phyloP scores from a whole-genome alignment of 768 basidiomycete species.

The Cubamyces sp. region DNA sequence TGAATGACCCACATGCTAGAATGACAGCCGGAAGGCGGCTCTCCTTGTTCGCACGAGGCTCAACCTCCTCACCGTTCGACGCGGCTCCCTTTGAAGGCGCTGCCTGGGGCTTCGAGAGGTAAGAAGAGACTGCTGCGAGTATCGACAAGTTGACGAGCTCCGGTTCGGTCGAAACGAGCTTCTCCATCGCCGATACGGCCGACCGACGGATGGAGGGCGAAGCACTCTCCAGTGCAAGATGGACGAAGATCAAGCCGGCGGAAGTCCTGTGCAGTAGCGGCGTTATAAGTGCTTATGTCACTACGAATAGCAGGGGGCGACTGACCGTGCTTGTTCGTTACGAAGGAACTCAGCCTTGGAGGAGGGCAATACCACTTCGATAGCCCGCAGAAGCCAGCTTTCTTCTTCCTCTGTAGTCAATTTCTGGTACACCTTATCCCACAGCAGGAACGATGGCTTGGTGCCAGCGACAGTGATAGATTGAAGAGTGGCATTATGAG shows the following conservation, averaged over 20 bases:
- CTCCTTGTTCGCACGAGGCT: constrained; percentile 52
- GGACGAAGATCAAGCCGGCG: constrained; percentile 67
- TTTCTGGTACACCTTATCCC: constrained; percentile 87
- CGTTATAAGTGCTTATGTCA: not conserved
- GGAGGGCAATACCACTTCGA: constrained; percentile 51
- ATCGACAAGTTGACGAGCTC: constrained; percentile 54
- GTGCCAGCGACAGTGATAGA: constrained; percentile 50
- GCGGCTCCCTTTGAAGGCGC: constrained; percentile 31
- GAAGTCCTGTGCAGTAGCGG: constrained; percentile 47
- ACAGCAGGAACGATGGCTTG: constrained; percentile 86
- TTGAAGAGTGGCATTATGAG: constrained; percentile 51
- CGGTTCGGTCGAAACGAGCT: constrained; percentile 45
- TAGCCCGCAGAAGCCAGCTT: constrained; percentile 74
- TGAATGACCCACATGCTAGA: constrained; percentile 52
- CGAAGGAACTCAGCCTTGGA: constrained; percentile 55
- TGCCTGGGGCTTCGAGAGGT: constrained; percentile 46
- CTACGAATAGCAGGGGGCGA: not conserved
- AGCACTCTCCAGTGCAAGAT: constrained; percentile 65
- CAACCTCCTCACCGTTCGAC: constrained; percentile 42
- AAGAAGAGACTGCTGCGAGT: constrained; percentile 59
- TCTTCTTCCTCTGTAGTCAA: constrained; percentile 64
- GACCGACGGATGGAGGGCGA: constrained; percentile 57
- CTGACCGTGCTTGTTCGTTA: constrained; percentile 60
- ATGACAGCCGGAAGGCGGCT: constrained; percentile 56
- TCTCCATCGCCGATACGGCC: constrained; percentile 47